Evolutionary conservation across 805 yeast genomes (phyloP).

Genomic region (Starmerella geochares): DNA sequence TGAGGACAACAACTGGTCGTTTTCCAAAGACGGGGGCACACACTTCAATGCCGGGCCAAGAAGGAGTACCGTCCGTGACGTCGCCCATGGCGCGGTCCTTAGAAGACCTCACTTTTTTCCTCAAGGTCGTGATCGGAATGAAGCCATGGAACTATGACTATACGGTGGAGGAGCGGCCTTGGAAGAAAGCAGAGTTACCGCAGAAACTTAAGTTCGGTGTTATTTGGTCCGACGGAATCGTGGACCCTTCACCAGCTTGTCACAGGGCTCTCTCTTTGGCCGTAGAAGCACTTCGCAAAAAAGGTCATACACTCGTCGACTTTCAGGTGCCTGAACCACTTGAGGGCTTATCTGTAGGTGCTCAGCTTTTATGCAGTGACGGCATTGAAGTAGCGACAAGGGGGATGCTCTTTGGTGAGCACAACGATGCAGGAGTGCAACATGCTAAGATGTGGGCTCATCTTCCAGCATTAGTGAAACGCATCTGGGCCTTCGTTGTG

Average conservation of each 20-base stretch:
- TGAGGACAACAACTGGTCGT: constrained; percentile 42
- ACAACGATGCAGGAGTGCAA: constrained; percentile 33
- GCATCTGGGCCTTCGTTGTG: constrained; percentile 32
- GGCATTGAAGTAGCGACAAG: constrained; percentile 30
- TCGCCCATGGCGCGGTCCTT: constrained; percentile 34
- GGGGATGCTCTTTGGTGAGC: constrained; percentile 30
- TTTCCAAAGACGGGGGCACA: constrained; percentile 38
- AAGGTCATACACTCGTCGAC: constrained; percentile 41
- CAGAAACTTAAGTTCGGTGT: constrained; percentile 40
- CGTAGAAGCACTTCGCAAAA: constrained; percentile 34
- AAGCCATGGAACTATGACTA: constrained; percentile 51
- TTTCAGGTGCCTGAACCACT: constrained; percentile 43
- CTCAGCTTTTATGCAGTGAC: constrained; percentile 34
- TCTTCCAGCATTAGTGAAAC: constrained; percentile 32
- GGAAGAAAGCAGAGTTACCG: constrained; percentile 38
- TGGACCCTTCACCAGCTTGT: constrained; percentile 43
- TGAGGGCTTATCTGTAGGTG: constrained; percentile 50
- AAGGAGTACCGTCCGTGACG: constrained; percentile 4
- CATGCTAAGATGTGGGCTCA: constrained; percentile 29
- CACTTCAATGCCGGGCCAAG: constrained; percentile 40
- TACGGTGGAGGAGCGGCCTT: constrained; percentile 40
- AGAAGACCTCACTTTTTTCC: constrained; percentile 40
- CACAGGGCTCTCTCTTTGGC: constrained; percentile 35
- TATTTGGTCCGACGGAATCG: constrained; percentile 40
- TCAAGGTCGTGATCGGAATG: constrained; percentile 38